Evolutionary conservation across 768 basidiomycete species (phyloP), one percentile per base, ranked within the genome.

Genomic region (Xerocomus spinulosus): DNA sequence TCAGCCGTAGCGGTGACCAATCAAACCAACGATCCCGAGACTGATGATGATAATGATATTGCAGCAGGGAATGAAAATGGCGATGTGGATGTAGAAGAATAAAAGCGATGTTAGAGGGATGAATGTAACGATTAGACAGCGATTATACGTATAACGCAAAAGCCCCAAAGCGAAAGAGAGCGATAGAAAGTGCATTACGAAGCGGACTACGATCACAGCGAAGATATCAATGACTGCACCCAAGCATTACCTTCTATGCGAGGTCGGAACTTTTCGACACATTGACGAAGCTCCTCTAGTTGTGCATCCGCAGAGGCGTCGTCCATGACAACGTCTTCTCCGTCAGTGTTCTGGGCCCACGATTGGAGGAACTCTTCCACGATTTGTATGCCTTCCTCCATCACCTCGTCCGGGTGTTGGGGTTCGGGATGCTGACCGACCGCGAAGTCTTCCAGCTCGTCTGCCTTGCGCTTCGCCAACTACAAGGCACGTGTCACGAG

Each of bases 401-500:
- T 79, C 38, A 84, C 76, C 14, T 82, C 77, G 24, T 79, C 63
- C 12, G 81, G 66, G 51, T 83, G 73, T 35, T 76, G 73, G 3
- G 75, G 64, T 4, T 73, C 65, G 14, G 60, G 51, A 17, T 70
- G 64, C 40, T 64, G 51, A 59, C 59, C 61, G 25, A 76, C 73
- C 7, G 77, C 81, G 66, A 93, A 92, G 61, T 92, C 87, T 66
- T 93, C 90, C 28, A 96, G 70, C 55, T 94, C 92, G 49, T 93
- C 89, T 0, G 93, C 92, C 61, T 94, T 96, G 21, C 84, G 76
- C 68, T 87, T 87, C n/a, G 90, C 94, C 38, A 92, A 79, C 91
- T 92, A 60, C 18, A 42, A 51, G 20, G 23, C 9, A 4, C 28
- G 32, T 34, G 38, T 41, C 32, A 42, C 4, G 20, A 47, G 3